Conservation (phyloP, 176 grass and related monocot species). For the Aechmea fasciata region DNA sequence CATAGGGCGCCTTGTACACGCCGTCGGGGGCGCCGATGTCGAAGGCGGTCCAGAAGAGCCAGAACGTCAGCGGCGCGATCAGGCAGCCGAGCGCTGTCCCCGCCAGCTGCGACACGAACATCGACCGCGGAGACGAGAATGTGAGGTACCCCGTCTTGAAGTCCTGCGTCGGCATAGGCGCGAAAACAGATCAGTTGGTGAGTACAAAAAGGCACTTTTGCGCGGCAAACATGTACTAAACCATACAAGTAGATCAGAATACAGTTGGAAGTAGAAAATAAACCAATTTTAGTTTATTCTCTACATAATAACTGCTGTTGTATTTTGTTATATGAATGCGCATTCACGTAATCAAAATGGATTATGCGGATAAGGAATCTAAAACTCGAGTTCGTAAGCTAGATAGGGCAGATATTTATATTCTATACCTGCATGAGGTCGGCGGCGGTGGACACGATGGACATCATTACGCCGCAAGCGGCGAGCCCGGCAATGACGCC, state of each 20-base stretch:
- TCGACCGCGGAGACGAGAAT: slow-evolving; percentile 66
- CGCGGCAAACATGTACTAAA: too few species aligned
- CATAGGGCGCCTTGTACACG: slow-evolving; percentile 83
- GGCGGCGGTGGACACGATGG: slow-evolving; percentile 68
- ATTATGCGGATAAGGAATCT: too few species aligned
- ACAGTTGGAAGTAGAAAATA: too few species aligned
- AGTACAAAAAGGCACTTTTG: too few species aligned
- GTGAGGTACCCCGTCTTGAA: slow-evolving; percentile 94
- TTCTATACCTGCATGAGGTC: slow-evolving; percentile 60
- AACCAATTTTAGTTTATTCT: too few species aligned
- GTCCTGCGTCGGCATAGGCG: slow-evolving; percentile 8
- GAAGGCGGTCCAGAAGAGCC: slow-evolving; percentile 74
- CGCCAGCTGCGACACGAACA: slow-evolving; percentile 83
- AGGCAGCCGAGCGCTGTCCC: slow-evolving; percentile 67
- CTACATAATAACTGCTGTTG: too few species aligned
- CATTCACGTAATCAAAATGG: too few species aligned
- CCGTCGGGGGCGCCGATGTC: slow-evolving; percentile 67
- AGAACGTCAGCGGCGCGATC: slow-evolving; percentile 78
- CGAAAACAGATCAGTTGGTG: too few species aligned
- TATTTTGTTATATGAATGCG: too few species aligned
- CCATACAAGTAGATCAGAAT: too few species aligned
- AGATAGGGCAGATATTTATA: too few species aligned
- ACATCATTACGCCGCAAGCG: slow-evolving; percentile 85
- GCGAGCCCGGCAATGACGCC: slow-evolving; percentile 73
- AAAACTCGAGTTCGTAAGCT: too few species aligned